These are phyloP conservation scores for Sphaerostilbella broomeana DNA, from an alignment of 2,329 filamentous ascomycete species.

Conservation along the genomic window DNA sequence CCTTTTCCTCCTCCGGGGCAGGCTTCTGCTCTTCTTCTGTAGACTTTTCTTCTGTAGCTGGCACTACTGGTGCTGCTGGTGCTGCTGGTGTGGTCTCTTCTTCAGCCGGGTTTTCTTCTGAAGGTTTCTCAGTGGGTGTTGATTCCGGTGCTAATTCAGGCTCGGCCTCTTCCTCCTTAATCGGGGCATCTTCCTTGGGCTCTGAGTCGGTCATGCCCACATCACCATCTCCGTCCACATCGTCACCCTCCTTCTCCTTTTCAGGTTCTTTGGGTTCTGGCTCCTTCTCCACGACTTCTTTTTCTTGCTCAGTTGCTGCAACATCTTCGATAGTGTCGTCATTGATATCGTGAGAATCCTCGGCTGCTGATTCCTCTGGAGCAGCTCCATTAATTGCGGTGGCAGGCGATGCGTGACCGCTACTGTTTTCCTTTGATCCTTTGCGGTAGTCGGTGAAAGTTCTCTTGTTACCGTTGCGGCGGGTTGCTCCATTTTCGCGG, in stretches of 20 bases:
- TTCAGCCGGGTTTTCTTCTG: slow-evolving; percentile 17
- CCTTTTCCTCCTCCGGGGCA: too few species aligned
- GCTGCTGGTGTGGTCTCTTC: slow-evolving; percentile 17
- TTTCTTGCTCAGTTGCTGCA: slow-evolving; percentile 23
- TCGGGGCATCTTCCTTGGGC: slow-evolving; percentile 25
- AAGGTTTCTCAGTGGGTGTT: slow-evolving; percentile 20
- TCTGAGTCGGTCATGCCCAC: slow-evolving; percentile 43
- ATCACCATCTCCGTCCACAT: slow-evolving; percentile 43
- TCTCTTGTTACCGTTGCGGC: slow-evolving; percentile 41
- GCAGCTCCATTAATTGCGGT: slow-evolving; percentile 28
- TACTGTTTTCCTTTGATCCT: slow-evolving; percentile 32
- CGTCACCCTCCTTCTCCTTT: slow-evolving; percentile 22
- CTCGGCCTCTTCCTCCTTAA: slow-evolving; percentile 36
- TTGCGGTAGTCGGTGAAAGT: slow-evolving; percentile 48
- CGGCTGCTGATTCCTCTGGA: slow-evolving; percentile 22
- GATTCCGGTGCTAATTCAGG: slow-evolving; percentile 26
- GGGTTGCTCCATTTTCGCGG: slow-evolving; percentile 62
- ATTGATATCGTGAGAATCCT: slow-evolving; percentile 31
- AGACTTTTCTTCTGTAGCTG: slow-evolving; percentile 17
- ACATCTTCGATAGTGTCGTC: slow-evolving; percentile 42
- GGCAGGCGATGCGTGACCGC: slow-evolving; percentile 31
- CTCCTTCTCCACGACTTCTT: slow-evolving; percentile 17
- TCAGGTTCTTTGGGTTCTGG: slow-evolving; percentile 4
- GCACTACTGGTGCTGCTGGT: too few species aligned
- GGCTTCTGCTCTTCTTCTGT: too few species aligned